A percentile compares a stretch with the other conserved stretches of the same genome.
Evolutionary conservation across 2,329 filamentous ascomycete genomes (phyloP).

Genomic region (Cadophora sp.): DNA sequence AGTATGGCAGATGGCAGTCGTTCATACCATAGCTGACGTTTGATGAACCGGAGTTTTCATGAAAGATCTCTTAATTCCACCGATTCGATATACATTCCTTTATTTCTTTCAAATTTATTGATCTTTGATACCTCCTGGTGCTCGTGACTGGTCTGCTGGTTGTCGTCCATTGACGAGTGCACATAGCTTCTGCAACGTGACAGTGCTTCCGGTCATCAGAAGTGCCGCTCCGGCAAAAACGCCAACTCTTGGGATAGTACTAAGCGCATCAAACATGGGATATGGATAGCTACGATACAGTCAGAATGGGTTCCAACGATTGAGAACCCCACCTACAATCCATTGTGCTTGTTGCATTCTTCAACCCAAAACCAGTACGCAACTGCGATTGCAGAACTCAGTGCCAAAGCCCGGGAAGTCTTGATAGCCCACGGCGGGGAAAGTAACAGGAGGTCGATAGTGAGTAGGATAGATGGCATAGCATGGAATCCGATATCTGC

Average conservation of each 20-base stretch:
- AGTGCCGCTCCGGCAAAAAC: conserved; percentile 74
- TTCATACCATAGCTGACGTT: not conserved
- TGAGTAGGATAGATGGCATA: conserved; percentile 68
- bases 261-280: conserved; percentile 77
- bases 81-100: not conserved
- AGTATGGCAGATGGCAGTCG: not conserved
- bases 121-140: conserved; percentile 12
- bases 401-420: conserved; percentile 61
- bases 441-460: conserved; percentile 70
- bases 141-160: conserved; percentile 41
- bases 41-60: not conserved
- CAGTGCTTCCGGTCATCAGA: conserved; percentile 75
- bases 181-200: conserved; percentile 73
- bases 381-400: conserved; percentile 67
- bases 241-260: conserved; percentile 67
- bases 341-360: conserved; percentile 71
- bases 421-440: conserved; percentile 76
- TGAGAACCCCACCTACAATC: conserved; percentile 55
- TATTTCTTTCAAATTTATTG: not conserved
- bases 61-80: not conserved
- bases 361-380: conserved; percentile 82
- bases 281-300: conserved; percentile 75
- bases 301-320: conserved; percentile 21
- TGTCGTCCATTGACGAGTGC: conserved; percentile 67
- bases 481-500: conserved; percentile 71